Base-by-base conservation (phyloP, 2,329 filamentous ascomycete species). In the Penicillium sclerotigenum region DNA sequence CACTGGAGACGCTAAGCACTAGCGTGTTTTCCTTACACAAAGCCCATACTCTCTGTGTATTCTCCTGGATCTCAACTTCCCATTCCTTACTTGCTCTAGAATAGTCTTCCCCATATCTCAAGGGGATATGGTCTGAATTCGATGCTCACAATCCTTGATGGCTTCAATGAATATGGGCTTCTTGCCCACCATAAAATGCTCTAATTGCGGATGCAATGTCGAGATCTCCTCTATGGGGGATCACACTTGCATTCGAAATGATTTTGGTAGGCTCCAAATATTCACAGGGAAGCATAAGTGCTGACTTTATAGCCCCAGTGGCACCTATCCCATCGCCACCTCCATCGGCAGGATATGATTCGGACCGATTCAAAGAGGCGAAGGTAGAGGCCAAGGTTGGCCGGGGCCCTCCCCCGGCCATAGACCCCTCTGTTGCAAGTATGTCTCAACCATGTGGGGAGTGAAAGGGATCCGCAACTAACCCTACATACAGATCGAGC, bases 211-310 rank as follows among this genome's bases (percentile, higher is more conserved):
- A 38, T 74, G 79, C 38, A 84, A 92, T 67, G 89, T 96, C 57
- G 87, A 92, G 69, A 94, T 96, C 64, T 87, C 88, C 38, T 79
- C 87, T 72, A 89, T 96, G 87, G 90, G 90, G 59, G 90, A 95
- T 59, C 91, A 96, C 77, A 72, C 90, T 59, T 96, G 91, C 73
- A 73, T 73, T 43, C 76, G 73, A 56, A 58, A 73, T 59, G 63
- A 69, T 54, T 69, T 76, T 58, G 69, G 78, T 74, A 76, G 59
- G 65, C 54, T 31, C 28, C 13, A 9, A n/a, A 51, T 51, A 36
- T 16, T 58, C 50, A 51, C 7, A 18, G 29, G 16, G 38, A n/a
- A n/a, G n/a, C 31, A 29, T 31, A 24, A 16, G n/a, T 50, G 34
- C 50, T 51, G 22, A 60, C 18, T 45, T 18, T 11, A 37, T 46